Conservation (phyloP, 2,329 filamentous ascomycete species). For the Ceratocystiopsis brevicomis region DNA sequence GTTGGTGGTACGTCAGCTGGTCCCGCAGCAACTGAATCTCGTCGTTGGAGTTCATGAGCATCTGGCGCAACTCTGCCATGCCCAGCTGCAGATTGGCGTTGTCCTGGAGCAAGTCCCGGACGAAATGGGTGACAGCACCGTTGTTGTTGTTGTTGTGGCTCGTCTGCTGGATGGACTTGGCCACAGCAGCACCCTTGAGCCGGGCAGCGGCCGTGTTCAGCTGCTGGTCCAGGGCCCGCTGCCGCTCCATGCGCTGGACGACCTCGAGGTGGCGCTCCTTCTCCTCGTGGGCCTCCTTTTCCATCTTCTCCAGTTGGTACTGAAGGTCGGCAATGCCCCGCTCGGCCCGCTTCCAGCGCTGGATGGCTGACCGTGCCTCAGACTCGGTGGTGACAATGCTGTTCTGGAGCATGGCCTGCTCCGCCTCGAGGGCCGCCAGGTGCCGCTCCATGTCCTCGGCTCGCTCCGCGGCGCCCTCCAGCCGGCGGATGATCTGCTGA, state of each 20-base stretch:
- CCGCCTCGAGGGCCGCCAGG: conserved; percentile 58
- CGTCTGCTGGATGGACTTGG: conserved; percentile 37
- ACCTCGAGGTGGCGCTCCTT: conserved; percentile 66
- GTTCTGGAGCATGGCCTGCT: conserved; percentile 55
- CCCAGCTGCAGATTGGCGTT: conserved; percentile 87
- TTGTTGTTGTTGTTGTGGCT: conserved; percentile 33
- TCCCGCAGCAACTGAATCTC: conserved; percentile 78
- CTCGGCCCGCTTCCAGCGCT: conserved; percentile 75
- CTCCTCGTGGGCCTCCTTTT: conserved; percentile 65
- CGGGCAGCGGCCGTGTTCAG: conserved; percentile 61
- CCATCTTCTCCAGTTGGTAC: conserved; percentile 75
- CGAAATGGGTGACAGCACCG: conserved; percentile 81
- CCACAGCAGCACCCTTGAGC: conserved; percentile 62
- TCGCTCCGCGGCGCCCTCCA: conserved; percentile 54
- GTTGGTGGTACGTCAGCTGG: conserved; percentile 63
- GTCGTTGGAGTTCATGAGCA: conserved; percentile 81
- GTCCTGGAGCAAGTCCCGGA: conserved; percentile 85
- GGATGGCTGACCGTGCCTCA: conserved; percentile 59
- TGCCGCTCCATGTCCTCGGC: conserved; percentile 68
- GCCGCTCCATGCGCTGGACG: conserved; percentile 63
- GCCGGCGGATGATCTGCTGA: conserved; percentile 54
- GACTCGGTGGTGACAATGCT: conserved; percentile 48
- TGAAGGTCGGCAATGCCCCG: conserved; percentile 59
- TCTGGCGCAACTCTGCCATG: conserved; percentile 75
- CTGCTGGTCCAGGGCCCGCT: conserved; percentile 65